Percentiles rank a stretch among this genome's conserved stretches.
Conservation (phyloP, 805 yeast species). For the Nakazawaea sp. region DNA sequence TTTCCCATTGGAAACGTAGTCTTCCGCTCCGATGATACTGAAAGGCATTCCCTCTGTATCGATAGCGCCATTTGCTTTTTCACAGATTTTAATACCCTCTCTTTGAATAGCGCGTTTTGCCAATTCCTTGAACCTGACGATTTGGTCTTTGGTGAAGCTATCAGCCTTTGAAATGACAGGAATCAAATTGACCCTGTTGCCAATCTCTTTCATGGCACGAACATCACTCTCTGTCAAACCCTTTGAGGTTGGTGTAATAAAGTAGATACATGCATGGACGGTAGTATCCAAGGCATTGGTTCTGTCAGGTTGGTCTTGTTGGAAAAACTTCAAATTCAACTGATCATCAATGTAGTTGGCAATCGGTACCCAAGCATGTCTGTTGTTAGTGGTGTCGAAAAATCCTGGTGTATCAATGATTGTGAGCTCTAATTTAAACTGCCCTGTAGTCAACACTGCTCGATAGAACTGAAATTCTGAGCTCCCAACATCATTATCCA, state of each 20-base stretch:
- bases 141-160: slow-evolving; percentile 52
- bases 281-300: slow-evolving; percentile 48
- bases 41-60: slow-evolving; percentile 49
- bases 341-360: slow-evolving; percentile 76
- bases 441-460: slow-evolving; percentile 53
- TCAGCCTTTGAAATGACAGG: slow-evolving; percentile 84
- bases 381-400: slow-evolving; percentile 64
- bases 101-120: slow-evolving; percentile 43
- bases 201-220: slow-evolving; percentile 62
- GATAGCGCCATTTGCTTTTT: slow-evolving; percentile 30
- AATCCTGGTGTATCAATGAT: slow-evolving; percentile 74
- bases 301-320: slow-evolving; percentile 72
- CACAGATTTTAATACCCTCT: slow-evolving; percentile 55
- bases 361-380: slow-evolving; percentile 60
- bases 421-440: slow-evolving; percentile 51
- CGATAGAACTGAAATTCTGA: slow-evolving; percentile 27
- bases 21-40: slow-evolving; percentile 63
- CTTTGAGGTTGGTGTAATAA: slow-evolving; percentile 63
- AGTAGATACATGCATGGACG: slow-evolving; percentile 82
- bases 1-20: slow-evolving; percentile 31
- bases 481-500: slow-evolving; percentile 27
- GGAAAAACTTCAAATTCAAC: slow-evolving; percentile 53
- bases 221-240: slow-evolving; percentile 63
- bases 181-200: slow-evolving; percentile 68
- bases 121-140: slow-evolving; percentile 41